phyloP scores from a whole-genome alignment of 2,329 filamentous ascomycete genomes.

The Clarireedia sp. region DNA sequence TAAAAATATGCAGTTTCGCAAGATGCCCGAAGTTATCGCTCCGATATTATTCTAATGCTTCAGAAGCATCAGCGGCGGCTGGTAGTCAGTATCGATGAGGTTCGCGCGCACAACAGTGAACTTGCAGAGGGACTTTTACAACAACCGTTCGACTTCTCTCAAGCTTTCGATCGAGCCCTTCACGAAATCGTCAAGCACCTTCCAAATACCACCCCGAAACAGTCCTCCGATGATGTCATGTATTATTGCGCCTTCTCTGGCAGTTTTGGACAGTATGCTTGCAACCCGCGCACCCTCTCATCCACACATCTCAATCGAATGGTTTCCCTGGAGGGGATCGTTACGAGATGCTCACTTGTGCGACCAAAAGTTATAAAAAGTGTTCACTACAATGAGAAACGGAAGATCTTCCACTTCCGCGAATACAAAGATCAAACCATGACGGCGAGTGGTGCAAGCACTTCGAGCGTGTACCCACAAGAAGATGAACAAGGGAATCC shows the following conservation, averaged over 20 bases:
- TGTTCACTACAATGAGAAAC: slow-evolving; percentile 88
- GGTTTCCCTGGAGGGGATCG: slow-evolving; percentile 95
- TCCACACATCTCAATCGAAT: slow-evolving; percentile 89
- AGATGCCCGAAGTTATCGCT: slow-evolving; percentile 61
- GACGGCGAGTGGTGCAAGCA: slow-evolving; percentile 78
- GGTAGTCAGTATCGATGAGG: slow-evolving; percentile 78
- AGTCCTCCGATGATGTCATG: slow-evolving; percentile 68
- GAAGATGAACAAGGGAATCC: slow-evolving; percentile 91
- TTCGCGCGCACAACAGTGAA: slow-evolving; percentile 77
- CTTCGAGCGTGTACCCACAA: slow-evolving; percentile 86
- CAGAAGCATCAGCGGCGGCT: slow-evolving; percentile 58
- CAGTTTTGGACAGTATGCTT: slow-evolving; percentile 89
- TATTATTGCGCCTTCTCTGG: slow-evolving; percentile 98
- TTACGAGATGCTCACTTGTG: slow-evolving; percentile 91
- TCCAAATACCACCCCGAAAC: slow-evolving; percentile 65
- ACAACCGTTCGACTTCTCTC: slow-evolving; percentile 77
- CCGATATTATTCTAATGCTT: slow-evolving; percentile 76
- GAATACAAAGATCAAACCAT: slow-evolving; percentile 97
- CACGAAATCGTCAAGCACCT: slow-evolving; percentile 81
- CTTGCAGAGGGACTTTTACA: slow-evolving; percentile 72
- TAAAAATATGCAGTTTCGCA: slow-evolving; percentile 17
- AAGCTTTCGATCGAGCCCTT: slow-evolving; percentile 84
- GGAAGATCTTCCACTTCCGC: slow-evolving; percentile 77
- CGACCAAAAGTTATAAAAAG: slow-evolving; percentile 97
- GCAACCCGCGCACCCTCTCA: slow-evolving; percentile 87